Conservation (phyloP, 169 alveolate species). For the Blepharisma undulans region DNA sequence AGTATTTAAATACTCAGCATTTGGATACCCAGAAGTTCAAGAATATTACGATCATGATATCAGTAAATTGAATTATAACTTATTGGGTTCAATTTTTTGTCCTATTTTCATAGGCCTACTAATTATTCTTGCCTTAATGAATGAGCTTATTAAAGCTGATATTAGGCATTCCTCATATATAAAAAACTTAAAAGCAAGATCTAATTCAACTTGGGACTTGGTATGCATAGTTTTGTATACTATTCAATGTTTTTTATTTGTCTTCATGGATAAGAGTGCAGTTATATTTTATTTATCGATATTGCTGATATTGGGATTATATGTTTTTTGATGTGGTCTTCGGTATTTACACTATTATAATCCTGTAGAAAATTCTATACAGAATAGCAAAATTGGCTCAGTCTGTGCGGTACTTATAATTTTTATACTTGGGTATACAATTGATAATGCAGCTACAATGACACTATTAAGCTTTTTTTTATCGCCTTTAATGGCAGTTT, state of each 20-base stretch:
- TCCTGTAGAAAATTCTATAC: neutral
- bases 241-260: neutral
- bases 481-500: neutral
- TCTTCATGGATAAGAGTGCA: neutral
- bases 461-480: neutral
- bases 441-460: neutral
- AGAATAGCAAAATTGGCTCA: neutral
- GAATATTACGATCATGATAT: neutral
- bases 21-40: neutral
- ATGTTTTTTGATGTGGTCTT: neutral
- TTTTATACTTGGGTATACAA: neutral
- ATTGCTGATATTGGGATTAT: neutral
- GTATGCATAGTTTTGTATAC: neutral
- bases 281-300: neutral
- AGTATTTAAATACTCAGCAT: neutral
- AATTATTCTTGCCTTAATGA: neutral
- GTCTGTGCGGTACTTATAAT: neutral
- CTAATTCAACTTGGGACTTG: neutral
- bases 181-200: neutral
- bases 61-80: neutral
- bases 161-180: neutral
- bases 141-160: neutral
- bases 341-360: neutral
- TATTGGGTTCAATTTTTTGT: neutral
- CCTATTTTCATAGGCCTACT: neutral